Evolutionary conservation across 164 flowering plant genomes (phyloP).

Genomic region (Macadamia integrifolia): DNA sequence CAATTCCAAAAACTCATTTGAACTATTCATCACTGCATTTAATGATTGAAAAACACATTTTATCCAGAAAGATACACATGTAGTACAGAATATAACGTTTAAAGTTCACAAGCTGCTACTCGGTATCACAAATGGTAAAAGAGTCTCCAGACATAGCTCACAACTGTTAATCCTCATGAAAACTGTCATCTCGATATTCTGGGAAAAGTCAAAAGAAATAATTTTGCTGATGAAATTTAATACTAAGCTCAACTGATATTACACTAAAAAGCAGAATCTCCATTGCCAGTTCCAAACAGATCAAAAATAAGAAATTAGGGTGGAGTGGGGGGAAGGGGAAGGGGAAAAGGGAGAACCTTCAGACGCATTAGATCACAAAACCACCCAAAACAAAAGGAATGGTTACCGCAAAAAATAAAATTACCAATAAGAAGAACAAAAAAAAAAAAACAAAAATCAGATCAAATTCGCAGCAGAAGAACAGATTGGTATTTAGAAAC

Average conservation of each 20-base stretch:
- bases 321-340: neutral
- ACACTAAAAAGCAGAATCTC: neutral
- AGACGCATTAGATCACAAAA: constrained; percentile 2
- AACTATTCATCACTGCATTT: neutral
- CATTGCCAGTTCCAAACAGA: neutral
- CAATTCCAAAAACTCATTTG: neutral
- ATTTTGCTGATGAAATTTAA: neutral
- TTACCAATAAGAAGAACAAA: neutral
- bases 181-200: neutral
- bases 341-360: no score
- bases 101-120: neutral
- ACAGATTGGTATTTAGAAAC: neutral
- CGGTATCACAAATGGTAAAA: neutral
- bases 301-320: neutral
- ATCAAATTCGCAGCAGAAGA: neutral
- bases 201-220: neutral
- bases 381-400: neutral
- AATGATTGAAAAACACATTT: neutral
- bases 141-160: neutral
- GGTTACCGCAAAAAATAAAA: neutral
- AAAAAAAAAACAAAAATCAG: neutral
- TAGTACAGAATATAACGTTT: neutral
- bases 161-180: neutral
- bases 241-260: neutral
- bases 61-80: neutral